Evolutionary conservation across 306 rosid genomes (phyloP).

Genomic region (Carpinus viminea): DNA sequence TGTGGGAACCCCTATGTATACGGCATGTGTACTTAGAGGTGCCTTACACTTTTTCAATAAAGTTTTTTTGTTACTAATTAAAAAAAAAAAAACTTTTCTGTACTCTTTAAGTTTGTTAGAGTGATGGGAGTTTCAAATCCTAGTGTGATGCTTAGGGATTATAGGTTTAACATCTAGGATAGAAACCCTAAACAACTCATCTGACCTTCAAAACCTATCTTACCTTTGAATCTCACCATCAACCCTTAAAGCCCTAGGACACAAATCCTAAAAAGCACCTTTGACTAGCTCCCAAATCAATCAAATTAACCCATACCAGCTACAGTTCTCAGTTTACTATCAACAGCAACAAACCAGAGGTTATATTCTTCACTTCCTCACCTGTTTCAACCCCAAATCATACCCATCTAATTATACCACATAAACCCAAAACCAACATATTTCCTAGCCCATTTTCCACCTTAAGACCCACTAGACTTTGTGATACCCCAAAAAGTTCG

Average conservation of each 20-base stretch:
- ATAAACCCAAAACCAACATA: neutral
- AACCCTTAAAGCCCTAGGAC: no score
- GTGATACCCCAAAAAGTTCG: no score
- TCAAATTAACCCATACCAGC: neutral
- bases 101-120: no score
- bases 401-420: neutral
- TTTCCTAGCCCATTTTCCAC: slow-evolving; percentile 3
- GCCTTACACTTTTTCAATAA: no score
- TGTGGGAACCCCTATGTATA: no score
- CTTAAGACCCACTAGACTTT: neutral
- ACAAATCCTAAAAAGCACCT: neutral
- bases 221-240: no score
- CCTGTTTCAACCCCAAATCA: neutral
- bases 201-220: neutral
- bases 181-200: neutral
- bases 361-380: neutral
- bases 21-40: no score
- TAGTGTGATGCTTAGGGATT: neutral
- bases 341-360: neutral
- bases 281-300: neutral
- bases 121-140: no score
- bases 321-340: neutral
- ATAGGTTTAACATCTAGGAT: neutral
- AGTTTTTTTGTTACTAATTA: no score
- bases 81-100: no score